Evolutionary conservation across 345 rosid species (phyloP), one percentile per base, ranked within the genome.

Genomic region (Salix dunnii): DNA sequence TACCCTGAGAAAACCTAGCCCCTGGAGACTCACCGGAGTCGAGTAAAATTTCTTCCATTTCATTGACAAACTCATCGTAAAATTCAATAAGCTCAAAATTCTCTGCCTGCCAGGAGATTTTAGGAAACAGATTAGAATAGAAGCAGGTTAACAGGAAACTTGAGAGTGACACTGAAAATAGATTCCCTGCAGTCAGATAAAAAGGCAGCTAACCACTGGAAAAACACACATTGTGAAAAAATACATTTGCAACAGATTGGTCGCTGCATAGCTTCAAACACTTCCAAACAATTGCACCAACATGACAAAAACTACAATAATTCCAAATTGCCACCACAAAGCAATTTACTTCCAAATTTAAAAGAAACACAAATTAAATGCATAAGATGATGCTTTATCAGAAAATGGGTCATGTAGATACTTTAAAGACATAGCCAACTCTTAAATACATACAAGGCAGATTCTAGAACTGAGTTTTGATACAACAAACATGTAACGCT

Each of bases 31-130:
- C 97, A 40, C 81, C 76, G 70, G 92, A 89, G 74, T 94, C 95
- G 0, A 96, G 95, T 80, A 96, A 82, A 81, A 96, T 87, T 82
- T 96, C 97, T 86, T 96, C 97, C 99, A 94, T 96, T 75, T 96
- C 99, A 79, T 92, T 91, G 74, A 96, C 94, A 86, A 93, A 82
- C 74, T 93, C 99, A 82, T 92, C 92, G 70, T 90, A 88, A 79
- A 87, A 86, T 68, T 88, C 91, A 75, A 84, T 81, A 48, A 78
- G 86, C 80, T 92, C 90, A 79, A 84, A 74, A 81, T 81, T 87
- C 78, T 86, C 89, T 69, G 73, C 78, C 85, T 83, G 80, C 21
- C 77, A 72, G 28, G 28, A 78, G 53, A n/a, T 23, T 8, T 23
- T 30, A 55, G 33, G 62, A 35, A 68, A 70, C 36, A 75, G 63